phyloP scores from a whole-genome alignment of 805 yeast genomes.

The Spathaspora passalidarum region DNA sequence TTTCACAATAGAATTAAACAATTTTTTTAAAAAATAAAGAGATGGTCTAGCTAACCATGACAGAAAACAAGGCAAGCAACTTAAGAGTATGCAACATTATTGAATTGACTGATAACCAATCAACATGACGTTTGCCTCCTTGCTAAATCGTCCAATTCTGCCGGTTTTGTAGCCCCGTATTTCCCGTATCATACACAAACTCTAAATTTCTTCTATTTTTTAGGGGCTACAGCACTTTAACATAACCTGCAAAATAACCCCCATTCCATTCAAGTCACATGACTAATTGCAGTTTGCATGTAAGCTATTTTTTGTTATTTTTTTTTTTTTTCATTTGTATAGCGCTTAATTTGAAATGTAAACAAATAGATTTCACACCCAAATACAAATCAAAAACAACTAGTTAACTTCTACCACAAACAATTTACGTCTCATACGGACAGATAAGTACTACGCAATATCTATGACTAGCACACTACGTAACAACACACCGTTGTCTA shows the following conservation, averaged over 20 bases:
- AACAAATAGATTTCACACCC: not conserved
- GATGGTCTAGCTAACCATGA: not conserved
- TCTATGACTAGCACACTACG: not conserved
- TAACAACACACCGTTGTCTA: not conserved
- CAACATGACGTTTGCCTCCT: not conserved
- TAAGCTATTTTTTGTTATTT: not conserved
- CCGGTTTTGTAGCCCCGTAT: not conserved
- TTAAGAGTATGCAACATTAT: too few species aligned
- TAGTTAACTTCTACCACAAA: not conserved
- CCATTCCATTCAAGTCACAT: not conserved
- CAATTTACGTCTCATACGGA: not conserved
- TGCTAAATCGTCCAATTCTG: not conserved
- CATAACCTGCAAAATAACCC: not conserved
- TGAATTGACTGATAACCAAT: too few species aligned
- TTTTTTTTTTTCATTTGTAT: not conserved
- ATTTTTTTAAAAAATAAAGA: not conserved
- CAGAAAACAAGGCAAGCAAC: not conserved
- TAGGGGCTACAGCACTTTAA: not conserved
- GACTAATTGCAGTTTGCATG: not conserved
- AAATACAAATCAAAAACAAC: slow-evolving; percentile 2
- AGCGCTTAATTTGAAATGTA: not conserved
- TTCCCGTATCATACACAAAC: not conserved
- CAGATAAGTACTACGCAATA: not conserved
- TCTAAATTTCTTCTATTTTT: not conserved
- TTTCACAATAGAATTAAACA: not conserved